These are phyloP conservation scores for Gardenia jasminoides DNA, from an alignment of 257 asterid species.

Conservation along the genomic window DNA sequence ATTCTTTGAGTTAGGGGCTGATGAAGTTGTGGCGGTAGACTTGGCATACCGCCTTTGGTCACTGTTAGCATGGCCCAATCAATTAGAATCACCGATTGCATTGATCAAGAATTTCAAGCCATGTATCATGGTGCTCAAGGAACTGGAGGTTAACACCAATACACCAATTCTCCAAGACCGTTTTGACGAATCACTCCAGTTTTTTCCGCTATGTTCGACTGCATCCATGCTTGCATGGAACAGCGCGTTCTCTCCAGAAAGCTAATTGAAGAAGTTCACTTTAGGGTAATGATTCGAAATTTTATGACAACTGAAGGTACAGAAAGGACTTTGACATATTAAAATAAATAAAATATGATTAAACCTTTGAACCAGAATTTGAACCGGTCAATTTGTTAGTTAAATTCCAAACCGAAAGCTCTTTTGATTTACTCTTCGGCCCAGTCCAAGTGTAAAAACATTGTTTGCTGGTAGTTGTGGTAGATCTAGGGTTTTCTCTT, in stretches of 20 bases:
- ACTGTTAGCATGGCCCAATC: slow-evolving; percentile 35
- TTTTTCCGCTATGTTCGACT: slow-evolving; percentile 34
- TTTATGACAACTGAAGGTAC: slow-evolving; percentile 43
- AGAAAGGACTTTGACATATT: slow-evolving; percentile 27
- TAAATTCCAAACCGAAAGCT: too few species aligned
- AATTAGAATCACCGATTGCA: slow-evolving; percentile 29
- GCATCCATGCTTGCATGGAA: slow-evolving; percentile 36
- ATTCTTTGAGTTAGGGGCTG: slow-evolving; percentile 23
- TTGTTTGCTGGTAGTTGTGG: too few species aligned
- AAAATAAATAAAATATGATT: too few species aligned
- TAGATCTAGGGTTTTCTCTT: too few species aligned
- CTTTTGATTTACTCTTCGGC: too few species aligned
- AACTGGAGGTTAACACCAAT: slow-evolving; percentile 44
- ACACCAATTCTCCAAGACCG: slow-evolving; percentile 39
- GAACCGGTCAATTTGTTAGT: too few species aligned
- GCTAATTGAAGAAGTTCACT: slow-evolving; percentile 29
- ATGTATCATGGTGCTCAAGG: slow-evolving; percentile 38
- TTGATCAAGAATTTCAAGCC: slow-evolving; percentile 33
- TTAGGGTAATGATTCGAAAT: slow-evolving; percentile 34
- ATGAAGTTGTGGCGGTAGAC: slow-evolving; percentile 28
- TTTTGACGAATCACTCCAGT: slow-evolving; percentile 44
- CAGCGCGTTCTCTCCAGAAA: slow-evolving; percentile 19
- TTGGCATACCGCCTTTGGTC: neutral
- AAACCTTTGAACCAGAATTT: too few species aligned
- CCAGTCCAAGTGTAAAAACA: too few species aligned